Conservation (phyloP, 2,329 filamentous ascomycete genomes). For the Coleophoma crateriformis region DNA sequence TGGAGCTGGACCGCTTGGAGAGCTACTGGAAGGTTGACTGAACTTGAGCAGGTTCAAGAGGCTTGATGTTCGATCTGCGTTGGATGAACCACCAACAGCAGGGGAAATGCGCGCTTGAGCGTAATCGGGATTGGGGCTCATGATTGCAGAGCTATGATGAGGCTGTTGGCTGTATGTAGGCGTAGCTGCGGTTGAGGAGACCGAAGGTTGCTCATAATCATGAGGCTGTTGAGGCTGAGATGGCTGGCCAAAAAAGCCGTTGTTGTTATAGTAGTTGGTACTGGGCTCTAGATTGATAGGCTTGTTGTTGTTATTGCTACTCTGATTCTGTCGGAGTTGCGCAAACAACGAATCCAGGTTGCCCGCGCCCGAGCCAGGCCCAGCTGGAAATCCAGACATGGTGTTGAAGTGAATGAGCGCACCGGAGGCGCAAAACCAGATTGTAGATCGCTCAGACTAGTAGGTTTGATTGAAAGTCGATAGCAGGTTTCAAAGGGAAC, state of each 20-base stretch:
- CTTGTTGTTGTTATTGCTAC: conserved; percentile 2
- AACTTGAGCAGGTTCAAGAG: conserved; percentile 63
- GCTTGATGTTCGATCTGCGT: conserved; percentile 45
- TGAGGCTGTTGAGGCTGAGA: conserved; percentile 18
- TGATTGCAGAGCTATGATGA: conserved; percentile 49
- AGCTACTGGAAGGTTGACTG: conserved; percentile 37
- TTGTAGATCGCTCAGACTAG: conserved; percentile 12
- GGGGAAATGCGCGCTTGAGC: conserved; percentile 35
- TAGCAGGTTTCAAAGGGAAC: not conserved
- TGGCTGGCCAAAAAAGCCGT: conserved; percentile 20
- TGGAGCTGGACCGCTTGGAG: conserved; percentile 17
- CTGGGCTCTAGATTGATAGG: conserved; percentile 21
- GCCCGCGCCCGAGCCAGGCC: conserved; percentile 17
- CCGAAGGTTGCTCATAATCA: conserved; percentile 47
- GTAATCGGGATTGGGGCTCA: conserved; percentile 45
- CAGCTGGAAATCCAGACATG: conserved; percentile 28
- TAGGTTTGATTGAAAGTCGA: not conserved
- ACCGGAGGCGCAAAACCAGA: conserved; percentile 22
- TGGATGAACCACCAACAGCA: conserved; percentile 23
- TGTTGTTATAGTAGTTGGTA: conserved; percentile 22
- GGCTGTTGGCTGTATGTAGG: conserved; percentile 49
- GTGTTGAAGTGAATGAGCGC: conserved; percentile 19
- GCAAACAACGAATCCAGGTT: conserved; percentile 27
- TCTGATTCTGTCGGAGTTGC: conserved; percentile 25
- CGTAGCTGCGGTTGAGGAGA: conserved; percentile 52